A percentile compares a stretch with the other conserved stretches of the same genome.
Conservation (phyloP, 1,284 basidiomycete species). For the Heliocybe sulcata region DNA sequence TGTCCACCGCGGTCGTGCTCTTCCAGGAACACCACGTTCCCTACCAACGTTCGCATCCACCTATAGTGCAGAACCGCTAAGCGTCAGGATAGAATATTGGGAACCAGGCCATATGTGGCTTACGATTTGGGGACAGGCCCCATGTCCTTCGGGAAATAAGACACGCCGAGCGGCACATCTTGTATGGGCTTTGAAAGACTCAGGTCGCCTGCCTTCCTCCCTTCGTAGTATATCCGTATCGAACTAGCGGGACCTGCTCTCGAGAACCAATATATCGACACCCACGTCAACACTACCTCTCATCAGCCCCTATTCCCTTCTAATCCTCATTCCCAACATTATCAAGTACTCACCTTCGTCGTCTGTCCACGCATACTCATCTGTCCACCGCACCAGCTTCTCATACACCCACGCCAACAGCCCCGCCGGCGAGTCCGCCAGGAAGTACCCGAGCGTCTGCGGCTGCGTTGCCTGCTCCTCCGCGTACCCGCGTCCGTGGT, state of each 20-base stretch:
- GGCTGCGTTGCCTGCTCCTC: conserved; percentile 25
- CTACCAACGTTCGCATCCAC: neutral
- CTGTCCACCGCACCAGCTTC: conserved; percentile 45
- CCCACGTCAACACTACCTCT: conserved; percentile 28
- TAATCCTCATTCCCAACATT: neutral
- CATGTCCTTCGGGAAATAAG: conserved; percentile 25
- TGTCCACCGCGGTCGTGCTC: conserved; percentile 9
- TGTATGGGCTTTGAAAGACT: neutral
- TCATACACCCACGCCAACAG: conserved; percentile 58
- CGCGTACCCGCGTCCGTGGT: conserved; percentile 21
- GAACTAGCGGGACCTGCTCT: conserved; percentile 28
- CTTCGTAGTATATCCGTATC: conserved; percentile 32
- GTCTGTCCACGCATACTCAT: conserved; percentile 42
- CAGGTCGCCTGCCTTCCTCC: conserved; percentile 4
- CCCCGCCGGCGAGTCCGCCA: conserved; percentile 51
- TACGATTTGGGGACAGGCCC: conserved; percentile 16
- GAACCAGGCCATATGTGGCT: conserved; percentile 8
- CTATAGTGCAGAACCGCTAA: neutral
- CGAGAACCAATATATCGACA: conserved; percentile 33
- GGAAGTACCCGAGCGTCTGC: conserved; percentile 34
- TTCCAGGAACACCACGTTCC: conserved; percentile 13
- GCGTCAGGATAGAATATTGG: neutral
- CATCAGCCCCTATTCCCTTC: neutral
- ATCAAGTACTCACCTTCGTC: conserved; percentile 32
- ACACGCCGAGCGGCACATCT: conserved; percentile 23